Percentiles rank a stretch among this genome's conserved stretches.
phyloP scores from a whole-genome alignment of 2,329 filamentous ascomycete species.

The Fusarium sp. region DNA sequence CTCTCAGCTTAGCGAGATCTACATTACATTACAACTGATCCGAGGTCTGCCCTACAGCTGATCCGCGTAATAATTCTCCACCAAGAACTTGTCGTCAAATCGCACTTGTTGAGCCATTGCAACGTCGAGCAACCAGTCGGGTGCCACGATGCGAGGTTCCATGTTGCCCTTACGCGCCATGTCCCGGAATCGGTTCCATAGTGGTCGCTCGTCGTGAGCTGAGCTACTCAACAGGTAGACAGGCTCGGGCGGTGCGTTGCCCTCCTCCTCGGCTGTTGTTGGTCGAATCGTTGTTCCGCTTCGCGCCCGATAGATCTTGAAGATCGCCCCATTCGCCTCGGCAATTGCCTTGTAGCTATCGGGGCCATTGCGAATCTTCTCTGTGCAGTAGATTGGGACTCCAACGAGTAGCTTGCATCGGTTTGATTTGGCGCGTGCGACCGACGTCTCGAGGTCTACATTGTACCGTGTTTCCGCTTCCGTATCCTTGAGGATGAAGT shows the following conservation, averaged over 20 bases:
- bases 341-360: constrained; percentile 91
- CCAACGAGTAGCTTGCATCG: constrained; percentile 81
- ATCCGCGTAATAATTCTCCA: constrained; percentile 59
- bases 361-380: constrained; percentile 82
- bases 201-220: constrained; percentile 74
- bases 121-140: constrained; percentile 92
- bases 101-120: constrained; percentile 88
- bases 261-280: constrained; percentile 75
- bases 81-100: constrained; percentile 75
- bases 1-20: constrained; percentile 1
- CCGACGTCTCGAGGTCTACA: constrained; percentile 77
- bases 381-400: constrained; percentile 87
- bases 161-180: constrained; percentile 85
- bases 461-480: constrained; percentile 80
- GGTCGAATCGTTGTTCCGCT: constrained; percentile 77
- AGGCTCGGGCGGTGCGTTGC: constrained; percentile 74
- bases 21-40: constrained; percentile 26
- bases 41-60: constrained; percentile 22
- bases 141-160: constrained; percentile 82
- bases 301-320: constrained; percentile 81
- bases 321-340: constrained; percentile 88
- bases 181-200: constrained; percentile 86
- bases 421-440: constrained; percentile 81
- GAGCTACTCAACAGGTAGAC: constrained; percentile 86
- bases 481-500: constrained; percentile 79